A percentile compares a stretch with the other conserved stretches of the same genome.
These are phyloP conservation scores for Didymosphaeria variabile DNA, from an alignment of 2,329 filamentous ascomycete genomes.

Conservation along the genomic window DNA sequence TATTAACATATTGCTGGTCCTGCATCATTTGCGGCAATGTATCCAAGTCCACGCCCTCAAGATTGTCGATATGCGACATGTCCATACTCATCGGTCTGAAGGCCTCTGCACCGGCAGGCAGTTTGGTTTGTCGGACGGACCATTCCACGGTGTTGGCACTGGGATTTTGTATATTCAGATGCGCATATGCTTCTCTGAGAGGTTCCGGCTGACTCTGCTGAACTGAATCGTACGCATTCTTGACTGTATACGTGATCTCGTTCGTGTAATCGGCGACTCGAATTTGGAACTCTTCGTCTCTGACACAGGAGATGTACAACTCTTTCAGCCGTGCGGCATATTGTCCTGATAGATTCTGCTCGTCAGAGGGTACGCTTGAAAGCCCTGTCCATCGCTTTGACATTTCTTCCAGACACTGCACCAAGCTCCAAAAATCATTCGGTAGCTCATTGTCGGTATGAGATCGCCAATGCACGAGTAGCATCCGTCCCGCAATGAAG, in stretches of 20 bases:
- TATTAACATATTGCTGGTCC: constrained; percentile 27
- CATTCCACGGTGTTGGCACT: not conserved
- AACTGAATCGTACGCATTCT: not conserved
- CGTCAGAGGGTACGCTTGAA: not conserved
- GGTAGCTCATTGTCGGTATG: constrained; percentile 17
- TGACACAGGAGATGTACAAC: constrained; percentile 20
- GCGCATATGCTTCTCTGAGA: not conserved
- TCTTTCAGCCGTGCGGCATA: constrained; percentile 22
- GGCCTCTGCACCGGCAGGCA: not conserved
- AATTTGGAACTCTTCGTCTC: constrained; percentile 19
- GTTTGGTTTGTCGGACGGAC: not conserved
- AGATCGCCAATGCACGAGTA: constrained; percentile 29
- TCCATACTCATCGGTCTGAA: not conserved
- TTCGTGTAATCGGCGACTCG: constrained; percentile 25
- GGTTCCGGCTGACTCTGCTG: not conserved
- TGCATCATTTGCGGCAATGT: constrained; percentile 26
- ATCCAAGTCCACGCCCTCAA: constrained; percentile 19
- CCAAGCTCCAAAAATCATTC: constrained; percentile 27
- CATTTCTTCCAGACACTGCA: constrained; percentile 31
- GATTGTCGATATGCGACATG: not conserved
- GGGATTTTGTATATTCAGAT: not conserved
- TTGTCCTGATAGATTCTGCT: constrained; percentile 20
- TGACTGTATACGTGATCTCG: constrained; percentile 15
- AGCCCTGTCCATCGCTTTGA: constrained; percentile 22
- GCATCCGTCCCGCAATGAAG: constrained; percentile 31